Conservation (phyloP, 23 red algal species). For the Gracilaria gracilis region DNA sequence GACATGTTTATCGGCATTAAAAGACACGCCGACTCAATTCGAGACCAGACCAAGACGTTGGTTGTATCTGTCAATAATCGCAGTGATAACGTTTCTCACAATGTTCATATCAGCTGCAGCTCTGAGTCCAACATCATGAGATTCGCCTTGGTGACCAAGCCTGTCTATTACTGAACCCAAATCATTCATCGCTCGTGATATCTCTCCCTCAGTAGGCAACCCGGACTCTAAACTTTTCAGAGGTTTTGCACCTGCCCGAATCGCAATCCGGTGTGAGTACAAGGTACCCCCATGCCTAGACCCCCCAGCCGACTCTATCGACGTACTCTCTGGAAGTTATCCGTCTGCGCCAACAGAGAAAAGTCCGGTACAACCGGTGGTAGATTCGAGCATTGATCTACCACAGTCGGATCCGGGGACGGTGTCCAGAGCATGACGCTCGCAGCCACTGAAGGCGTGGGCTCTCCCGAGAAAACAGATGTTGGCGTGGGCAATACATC, state of each 20-base stretch:
- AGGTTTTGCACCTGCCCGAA: conserved; percentile 49
- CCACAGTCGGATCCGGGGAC: too few relatives aligned
- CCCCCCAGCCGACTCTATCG: conserved; percentile 61
- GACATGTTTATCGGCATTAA: too few relatives aligned
- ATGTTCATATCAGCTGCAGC: conserved; percentile 79
- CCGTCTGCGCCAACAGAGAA: too few relatives aligned
- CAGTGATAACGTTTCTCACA: conserved; percentile 63
- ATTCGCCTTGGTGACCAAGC: conserved; percentile 75
- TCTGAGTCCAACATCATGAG: conserved; percentile 80
- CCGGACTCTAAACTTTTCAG: conserved; percentile 66
- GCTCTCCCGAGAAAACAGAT: too few relatives aligned
- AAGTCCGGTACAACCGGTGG: too few relatives aligned
- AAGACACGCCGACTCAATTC: too few relatives aligned
- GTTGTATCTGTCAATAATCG: conserved; percentile 85
- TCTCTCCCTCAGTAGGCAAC: conserved; percentile 54
- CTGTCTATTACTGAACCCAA: conserved; percentile 55
- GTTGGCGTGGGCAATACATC: too few relatives aligned
- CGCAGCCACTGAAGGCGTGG: too few relatives aligned
- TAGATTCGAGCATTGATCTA: too few relatives aligned
- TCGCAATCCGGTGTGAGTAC: conserved; percentile 62
- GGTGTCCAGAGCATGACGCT: too few relatives aligned
- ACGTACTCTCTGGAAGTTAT: too few relatives aligned
- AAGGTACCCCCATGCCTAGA: conserved; percentile 73
- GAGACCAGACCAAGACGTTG: too few relatives aligned
- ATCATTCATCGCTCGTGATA: conserved; percentile 70